A percentile compares a stretch with the other conserved stretches of the same genome.
phyloP scores from a whole-genome alignment of 371 early-diverging fungal species.

The Apophysomyces elegans region DNA sequence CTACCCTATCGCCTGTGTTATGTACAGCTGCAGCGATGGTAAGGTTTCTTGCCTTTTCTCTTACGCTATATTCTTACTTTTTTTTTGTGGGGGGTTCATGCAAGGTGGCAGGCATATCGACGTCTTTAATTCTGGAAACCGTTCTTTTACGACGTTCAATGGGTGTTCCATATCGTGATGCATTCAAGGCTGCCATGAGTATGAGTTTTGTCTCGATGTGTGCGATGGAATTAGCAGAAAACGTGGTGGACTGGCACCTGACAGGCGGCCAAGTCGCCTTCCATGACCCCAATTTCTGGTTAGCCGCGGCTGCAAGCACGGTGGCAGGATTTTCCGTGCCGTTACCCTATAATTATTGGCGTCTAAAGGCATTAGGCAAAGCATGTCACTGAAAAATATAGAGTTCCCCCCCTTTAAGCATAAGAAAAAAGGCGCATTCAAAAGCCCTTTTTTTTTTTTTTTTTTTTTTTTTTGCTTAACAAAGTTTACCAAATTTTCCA shows the following conservation, averaged over 20 bases:
- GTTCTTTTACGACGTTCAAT: constrained; percentile 47
- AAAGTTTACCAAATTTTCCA: neutral
- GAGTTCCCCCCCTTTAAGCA: neutral
- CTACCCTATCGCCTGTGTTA: constrained; percentile 39
- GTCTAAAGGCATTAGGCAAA: constrained; percentile 54
- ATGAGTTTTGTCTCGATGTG: constrained; percentile 65
- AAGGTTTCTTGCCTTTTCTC: neutral
- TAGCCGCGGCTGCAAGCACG: constrained; percentile 45
- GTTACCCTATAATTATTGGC: constrained; percentile 61
- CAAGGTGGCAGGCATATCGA: constrained; percentile 51
- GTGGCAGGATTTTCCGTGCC: constrained; percentile 57
- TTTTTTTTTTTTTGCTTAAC: neutral
- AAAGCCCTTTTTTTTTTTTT: neutral
- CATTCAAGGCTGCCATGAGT: constrained; percentile 60
- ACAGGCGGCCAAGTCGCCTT: constrained; percentile 56
- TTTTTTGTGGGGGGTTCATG: neutral
- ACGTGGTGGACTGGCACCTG: constrained; percentile 55
- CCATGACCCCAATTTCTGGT: constrained; percentile 54
- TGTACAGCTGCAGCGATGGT: constrained; percentile 56
- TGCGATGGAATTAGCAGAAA: constrained; percentile 61
- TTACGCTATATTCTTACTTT: too few species aligned
- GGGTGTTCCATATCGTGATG: constrained; percentile 36
- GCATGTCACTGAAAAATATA: constrained; percentile 37
- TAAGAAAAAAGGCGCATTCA: neutral
- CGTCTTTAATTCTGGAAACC: constrained; percentile 56